Percentiles rank a stretch among this genome's conserved stretches.
These are phyloP conservation scores for Ilex paraguariensis DNA, from an alignment of 305 asterid genomes.

Conservation along the genomic window DNA sequence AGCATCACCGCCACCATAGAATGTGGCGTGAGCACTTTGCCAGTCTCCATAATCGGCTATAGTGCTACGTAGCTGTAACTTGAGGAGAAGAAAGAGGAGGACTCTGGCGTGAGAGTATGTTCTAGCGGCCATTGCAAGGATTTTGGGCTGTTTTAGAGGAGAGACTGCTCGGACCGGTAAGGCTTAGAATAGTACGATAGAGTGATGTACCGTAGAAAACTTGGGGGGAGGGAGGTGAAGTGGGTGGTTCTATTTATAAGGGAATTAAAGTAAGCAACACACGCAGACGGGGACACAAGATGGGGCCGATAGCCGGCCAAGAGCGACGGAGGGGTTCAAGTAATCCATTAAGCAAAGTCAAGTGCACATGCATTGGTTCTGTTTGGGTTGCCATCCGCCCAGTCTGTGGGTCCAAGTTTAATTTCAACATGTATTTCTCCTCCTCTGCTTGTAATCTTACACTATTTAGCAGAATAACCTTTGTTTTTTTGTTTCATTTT, in stretches of 20 bases:
- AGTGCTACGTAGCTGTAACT: constrained; percentile 5
- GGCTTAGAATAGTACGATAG: neutral
- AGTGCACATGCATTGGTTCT: constrained; percentile 13
- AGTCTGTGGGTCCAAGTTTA: constrained; percentile 6
- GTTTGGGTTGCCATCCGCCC: constrained; percentile 5
- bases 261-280: neutral
- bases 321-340: neutral
- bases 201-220: neutral
- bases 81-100: constrained; percentile 5
- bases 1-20: constrained; percentile 43
- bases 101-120: constrained; percentile 1
- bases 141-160: neutral
- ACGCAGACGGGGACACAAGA: constrained; percentile 2
- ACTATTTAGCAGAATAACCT: neutral
- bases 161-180: neutral
- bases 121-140: constrained; percentile 6
- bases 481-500: neutral
- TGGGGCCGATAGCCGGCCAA: constrained; percentile 11
- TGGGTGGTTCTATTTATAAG: neutral
- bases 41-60: constrained; percentile 39
- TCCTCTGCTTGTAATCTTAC: neutral
- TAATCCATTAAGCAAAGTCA: neutral
- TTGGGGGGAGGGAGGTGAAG: no score
- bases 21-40: constrained; percentile 38
- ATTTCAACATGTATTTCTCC: neutral